phyloP scores from a whole-genome alignment of 306 rosid genomes.

The Vachellia pachyceras region DNA sequence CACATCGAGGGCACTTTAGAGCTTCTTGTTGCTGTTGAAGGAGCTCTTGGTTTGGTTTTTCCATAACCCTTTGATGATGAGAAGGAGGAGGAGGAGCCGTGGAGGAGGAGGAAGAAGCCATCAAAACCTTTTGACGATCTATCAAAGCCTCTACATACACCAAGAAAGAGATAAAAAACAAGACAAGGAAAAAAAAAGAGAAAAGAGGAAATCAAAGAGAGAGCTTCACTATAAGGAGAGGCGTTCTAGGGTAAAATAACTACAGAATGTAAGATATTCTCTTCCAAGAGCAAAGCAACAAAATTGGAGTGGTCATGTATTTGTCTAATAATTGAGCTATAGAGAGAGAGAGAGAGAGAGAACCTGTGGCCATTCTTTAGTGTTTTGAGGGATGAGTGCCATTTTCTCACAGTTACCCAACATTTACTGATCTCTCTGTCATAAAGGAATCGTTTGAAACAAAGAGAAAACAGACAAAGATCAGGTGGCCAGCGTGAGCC shows the following conservation, averaged over 20 bases:
- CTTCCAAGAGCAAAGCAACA: slow-evolving; percentile 84
- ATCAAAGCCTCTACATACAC: slow-evolving; percentile 46
- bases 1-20: slow-evolving; percentile 89
- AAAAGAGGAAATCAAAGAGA: background rate
- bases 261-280: slow-evolving; percentile 64
- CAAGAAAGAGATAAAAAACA: background rate
- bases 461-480: slow-evolving; percentile 73
- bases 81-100: slow-evolving; percentile 14
- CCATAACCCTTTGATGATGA: slow-evolving; percentile 50
- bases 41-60: slow-evolving; percentile 69
- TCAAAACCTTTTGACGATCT: slow-evolving; percentile 56
- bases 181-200: background rate
- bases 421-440: slow-evolving; percentile 51
- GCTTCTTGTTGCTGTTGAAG: slow-evolving; percentile 58
- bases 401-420: slow-evolving; percentile 66
- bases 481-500: slow-evolving; percentile 64
- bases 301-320: slow-evolving; percentile 66
- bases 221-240: slow-evolving; percentile 1
- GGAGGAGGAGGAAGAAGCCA: slow-evolving; percentile 35
- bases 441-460: slow-evolving; percentile 63
- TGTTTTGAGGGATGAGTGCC: slow-evolving; percentile 56
- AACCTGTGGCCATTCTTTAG: slow-evolving; percentile 83
- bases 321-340: slow-evolving; percentile 77
- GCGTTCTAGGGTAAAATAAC: slow-evolving; percentile 64
- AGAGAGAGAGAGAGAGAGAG: slow-evolving; percentile 40